Percentiles rank a stretch among this genome's conserved stretches.
These are phyloP conservation scores for Caulochytrium protostelioides DNA, from an alignment of 371 early-diverging fungal genomes.

Conservation along the genomic window DNA sequence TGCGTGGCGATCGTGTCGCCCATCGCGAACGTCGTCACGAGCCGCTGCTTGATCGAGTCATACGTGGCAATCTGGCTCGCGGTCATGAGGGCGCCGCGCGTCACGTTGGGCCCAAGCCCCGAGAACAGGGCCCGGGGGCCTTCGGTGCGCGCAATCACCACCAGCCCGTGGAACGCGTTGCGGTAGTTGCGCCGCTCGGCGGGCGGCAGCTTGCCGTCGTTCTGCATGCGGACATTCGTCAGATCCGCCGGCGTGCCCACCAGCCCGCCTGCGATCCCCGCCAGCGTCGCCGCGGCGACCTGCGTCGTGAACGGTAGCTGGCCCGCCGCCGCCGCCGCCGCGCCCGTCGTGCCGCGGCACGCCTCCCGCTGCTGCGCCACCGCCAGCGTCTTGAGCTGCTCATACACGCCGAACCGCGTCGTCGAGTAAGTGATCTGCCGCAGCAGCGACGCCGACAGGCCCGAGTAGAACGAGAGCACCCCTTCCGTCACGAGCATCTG, in stretches of 20 bases:
- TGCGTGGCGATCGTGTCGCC: conserved; percentile 43
- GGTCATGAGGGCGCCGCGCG: conserved; percentile 56
- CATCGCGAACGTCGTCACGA: conserved; percentile 34
- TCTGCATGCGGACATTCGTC: conserved; percentile 62
- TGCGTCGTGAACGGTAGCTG: conserved; percentile 1
- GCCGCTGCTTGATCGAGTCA: conserved; percentile 13
- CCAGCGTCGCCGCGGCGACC: conserved; percentile 24
- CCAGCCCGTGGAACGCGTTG: conserved; percentile 50
- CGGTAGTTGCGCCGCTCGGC: conserved; percentile 44
- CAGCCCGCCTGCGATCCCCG: conserved; percentile 45
- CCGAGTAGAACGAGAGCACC: conserved; percentile 35
- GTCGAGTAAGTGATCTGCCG: conserved; percentile 61
- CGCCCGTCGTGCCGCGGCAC: no score
- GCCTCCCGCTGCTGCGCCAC: no score
- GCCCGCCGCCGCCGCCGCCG: no score
- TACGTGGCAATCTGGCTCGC: conserved; percentile 36
- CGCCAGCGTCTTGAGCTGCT: conserved; percentile 10
- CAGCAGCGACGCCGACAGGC: conserved; percentile 46
- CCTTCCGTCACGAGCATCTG: conserved; percentile 17
- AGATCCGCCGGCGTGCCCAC: conserved; percentile 67
- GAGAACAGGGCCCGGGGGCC: conserved; percentile 38
- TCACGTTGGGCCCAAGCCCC: conserved; percentile 50
- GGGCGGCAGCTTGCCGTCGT: conserved; percentile 47
- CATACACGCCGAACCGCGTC: conserved; percentile 54
- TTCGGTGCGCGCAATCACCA: conserved; percentile 40